Conservation (phyloP, 2,329 filamentous ascomycete species). For the Penicillium oxalicum region DNA sequence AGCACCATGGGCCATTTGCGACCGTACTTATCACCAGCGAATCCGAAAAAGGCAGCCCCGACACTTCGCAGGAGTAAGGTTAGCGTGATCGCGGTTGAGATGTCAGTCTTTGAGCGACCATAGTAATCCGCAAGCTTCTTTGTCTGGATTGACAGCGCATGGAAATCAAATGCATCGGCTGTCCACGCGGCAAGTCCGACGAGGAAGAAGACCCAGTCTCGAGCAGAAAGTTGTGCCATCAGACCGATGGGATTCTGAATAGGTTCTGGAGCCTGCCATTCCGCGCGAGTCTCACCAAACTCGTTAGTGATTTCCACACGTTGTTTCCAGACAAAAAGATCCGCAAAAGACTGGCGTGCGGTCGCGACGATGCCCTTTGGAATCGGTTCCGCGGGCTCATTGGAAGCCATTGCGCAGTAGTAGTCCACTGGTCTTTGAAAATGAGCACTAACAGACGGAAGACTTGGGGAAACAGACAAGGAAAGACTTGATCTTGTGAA, state of each 20-base stretch:
- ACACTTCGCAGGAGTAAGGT: constrained; percentile 69
- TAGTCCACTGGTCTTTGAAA: not conserved
- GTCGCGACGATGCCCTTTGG: constrained; percentile 60
- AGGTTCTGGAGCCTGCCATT: constrained; percentile 63
- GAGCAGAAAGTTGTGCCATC: constrained; percentile 56
- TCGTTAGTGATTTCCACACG: constrained; percentile 51
- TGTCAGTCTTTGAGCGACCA: constrained; percentile 57
- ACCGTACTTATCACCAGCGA: constrained; percentile 72
- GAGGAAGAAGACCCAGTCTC: constrained; percentile 69
- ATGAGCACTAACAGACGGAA: not conserved
- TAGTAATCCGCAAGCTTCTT: constrained; percentile 61
- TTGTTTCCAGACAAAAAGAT: constrained; percentile 70
- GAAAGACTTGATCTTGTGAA: not conserved
- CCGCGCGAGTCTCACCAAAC: constrained; percentile 59
- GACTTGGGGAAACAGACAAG: not conserved
- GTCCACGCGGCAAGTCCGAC: constrained; percentile 72
- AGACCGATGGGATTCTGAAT: constrained; percentile 66
- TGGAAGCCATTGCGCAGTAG: constrained; percentile 7
- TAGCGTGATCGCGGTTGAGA: constrained; percentile 57
- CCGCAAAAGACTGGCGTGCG: constrained; percentile 57
- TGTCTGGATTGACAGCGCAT: constrained; percentile 72
- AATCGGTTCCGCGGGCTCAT: constrained; percentile 59
- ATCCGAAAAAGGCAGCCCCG: constrained; percentile 68
- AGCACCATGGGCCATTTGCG: constrained; percentile 74
- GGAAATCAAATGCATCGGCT: constrained; percentile 78